Conservation (phyloP, 306 rosid species). For the Prunus mira region DNA sequence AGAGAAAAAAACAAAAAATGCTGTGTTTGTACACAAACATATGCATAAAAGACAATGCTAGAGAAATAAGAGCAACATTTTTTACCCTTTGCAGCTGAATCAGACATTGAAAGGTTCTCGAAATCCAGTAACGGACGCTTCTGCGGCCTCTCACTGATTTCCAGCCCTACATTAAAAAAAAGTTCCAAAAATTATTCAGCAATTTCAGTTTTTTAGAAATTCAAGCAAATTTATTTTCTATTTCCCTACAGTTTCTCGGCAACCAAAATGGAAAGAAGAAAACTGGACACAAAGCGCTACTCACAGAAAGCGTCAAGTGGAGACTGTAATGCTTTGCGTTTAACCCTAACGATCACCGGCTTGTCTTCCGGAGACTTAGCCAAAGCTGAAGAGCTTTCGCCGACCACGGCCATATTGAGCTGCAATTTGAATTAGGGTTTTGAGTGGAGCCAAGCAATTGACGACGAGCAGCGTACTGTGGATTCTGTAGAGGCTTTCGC, state of each 20-base stretch:
- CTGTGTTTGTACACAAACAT: neutral
- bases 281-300: conserved; percentile 9
- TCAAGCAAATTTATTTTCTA: neutral
- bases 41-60: neutral
- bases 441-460: neutral
- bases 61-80: neutral
- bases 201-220: neutral
- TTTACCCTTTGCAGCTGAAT: conserved; percentile 50
- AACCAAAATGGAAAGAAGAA: neutral
- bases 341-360: conserved; percentile 83
- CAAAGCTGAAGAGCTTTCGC: conserved; percentile 58
- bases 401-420: conserved; percentile 34
- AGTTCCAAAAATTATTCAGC: neutral
- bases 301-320: conserved; percentile 79
- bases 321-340: conserved; percentile 74
- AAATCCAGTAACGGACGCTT: conserved; percentile 84
- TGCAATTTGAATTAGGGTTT: neutral
- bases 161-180: conserved; percentile 54
- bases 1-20: neutral
- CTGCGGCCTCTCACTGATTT: conserved; percentile 77
- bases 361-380: conserved; percentile 30
- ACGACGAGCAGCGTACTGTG: neutral
- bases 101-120: conserved; percentile 54
- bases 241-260: neutral
- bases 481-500: neutral